phyloP scores from a whole-genome alignment of 225 moss, liverwort and hornwort species.

The Climacium dendroides region DNA sequence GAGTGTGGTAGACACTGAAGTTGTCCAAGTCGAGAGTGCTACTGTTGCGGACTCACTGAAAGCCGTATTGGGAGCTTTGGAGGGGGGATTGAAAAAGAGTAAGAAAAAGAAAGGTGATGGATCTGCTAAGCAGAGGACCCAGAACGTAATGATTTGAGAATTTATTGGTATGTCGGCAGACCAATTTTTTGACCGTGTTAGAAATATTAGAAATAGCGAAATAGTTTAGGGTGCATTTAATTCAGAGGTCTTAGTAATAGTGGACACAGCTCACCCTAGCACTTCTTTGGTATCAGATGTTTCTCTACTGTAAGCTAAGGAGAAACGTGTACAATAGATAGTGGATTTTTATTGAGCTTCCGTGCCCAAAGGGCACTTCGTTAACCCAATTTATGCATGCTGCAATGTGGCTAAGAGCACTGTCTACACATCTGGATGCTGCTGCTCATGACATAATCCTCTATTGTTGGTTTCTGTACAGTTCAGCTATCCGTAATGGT shows the following conservation, averaged over 20 bases:
- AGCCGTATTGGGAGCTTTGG: constrained; percentile 29
- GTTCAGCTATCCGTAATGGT: not conserved
- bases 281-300: not conserved
- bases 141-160: constrained; percentile 22
- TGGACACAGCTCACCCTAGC: not conserved
- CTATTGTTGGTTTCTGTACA: not conserved
- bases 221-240: not conserved
- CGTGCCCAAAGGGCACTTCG: not conserved
- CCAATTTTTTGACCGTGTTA: constrained; percentile 6
- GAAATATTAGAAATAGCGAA: not conserved
- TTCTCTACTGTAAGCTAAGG: not conserved
- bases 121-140: constrained; percentile 7
- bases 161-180: not conserved
- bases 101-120: constrained; percentile 25
- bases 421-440: not conserved
- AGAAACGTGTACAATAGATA: not conserved
- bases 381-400: not conserved
- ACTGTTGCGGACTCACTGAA: constrained; percentile 17
- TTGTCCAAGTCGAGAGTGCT: not conserved
- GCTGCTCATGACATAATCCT: not conserved
- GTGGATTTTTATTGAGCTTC: not conserved
- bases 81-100: constrained; percentile 25
- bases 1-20: not conserved
- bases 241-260: not conserved
- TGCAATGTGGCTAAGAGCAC: not conserved